Evolutionary conservation across 1,139 yeast species (phyloP), one percentile per base, ranked within the genome.

Genomic region (Sugiyamaella neomexicana): DNA sequence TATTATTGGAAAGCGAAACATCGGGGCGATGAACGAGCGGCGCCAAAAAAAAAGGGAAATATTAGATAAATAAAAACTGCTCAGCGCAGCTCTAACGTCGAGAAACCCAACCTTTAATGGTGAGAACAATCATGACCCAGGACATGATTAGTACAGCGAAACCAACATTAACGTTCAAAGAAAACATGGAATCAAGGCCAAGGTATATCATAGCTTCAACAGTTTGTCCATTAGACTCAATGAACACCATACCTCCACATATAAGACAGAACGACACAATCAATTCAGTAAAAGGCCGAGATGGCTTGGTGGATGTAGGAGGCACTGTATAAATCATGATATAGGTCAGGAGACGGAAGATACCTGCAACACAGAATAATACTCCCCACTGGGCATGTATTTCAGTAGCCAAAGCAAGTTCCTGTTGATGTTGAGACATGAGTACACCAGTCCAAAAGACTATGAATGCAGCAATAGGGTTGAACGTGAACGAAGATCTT

Each of bases 371-470:
- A 15, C 90, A 80, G 58, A 93, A 77, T 65, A 93, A 71, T 56
- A 79, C 78, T 5, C 99, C 99, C 99, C 99, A 93, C 73, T 89
- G 97, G 52, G 80, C 74, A 69, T 93, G 99, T 58, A 93, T 81
- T 36, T 74, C 75, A 1, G 98, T 89, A 1, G 97, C 83, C 34
- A 86, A 78, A 47, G 70, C 75, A 0, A 93, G 83, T 2, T 91
- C 89, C 72, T 93, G 99, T 48, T 83, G 84, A 71, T 93, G 99
- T 70, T 86, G 89, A 1, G 97, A 89, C 99, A 93, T 93, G 59
- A 93, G 77, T n/a, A 86, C 78, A 25, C 99, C 99, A 0, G 98
- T 93, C 96, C 97, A 93, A 72, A 88, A 93, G 39, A 93, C 87
- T 9, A 95, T 89, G 61, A 93, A 80, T 1, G 89, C 82, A 1